Base-by-base conservation (phyloP, 1,284 basidiomycete genomes). In the Caloboletus firmus region DNA sequence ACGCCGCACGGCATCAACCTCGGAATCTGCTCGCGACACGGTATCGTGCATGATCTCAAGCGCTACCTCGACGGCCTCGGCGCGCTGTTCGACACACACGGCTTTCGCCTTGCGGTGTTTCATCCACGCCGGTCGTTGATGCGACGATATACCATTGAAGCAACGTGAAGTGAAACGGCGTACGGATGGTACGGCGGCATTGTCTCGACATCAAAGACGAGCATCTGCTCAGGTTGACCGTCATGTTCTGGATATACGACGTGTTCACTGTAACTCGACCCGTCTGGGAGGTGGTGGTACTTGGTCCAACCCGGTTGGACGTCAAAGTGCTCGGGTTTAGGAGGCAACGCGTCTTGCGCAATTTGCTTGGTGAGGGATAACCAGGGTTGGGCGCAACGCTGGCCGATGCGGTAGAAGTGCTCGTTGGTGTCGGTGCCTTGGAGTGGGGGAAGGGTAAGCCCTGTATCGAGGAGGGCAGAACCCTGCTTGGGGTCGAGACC, bases 121-220 rank as follows among this genome's bases (percentile, higher is more conserved):
- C 74, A 88, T 84, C 95, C 95, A 99, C 2, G 91, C 90, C 0
- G 94, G 93, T 0, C 95, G 85, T 69, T 99, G 97, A 59, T 95
- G 91, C 0, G 93, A 95, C 0, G 95, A 96, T 54, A 99, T 96
- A 7, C 97, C 96, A 56, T 91, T 89, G 4, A 95, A 5, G 97
- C 94, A 45, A 97, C 89, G 68, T 99, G 96, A 11, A 99, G 78
- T 1, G 93, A 87, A 66, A 98, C 79, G 2, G 96, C 82, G 63
- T 87, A 95, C 0, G 84, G 85, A 43, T 90, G 87, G 56, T 92
- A 81, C 36, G 82, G 81, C 17, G 94, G 93, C 76, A 99, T 81
- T 0, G 93, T 95, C 73, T 99, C 96, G 46, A 99, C 91, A 70
- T 99, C 97, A 62, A 99, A 98, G 1, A 86, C 83, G 49, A 98